Evolutionary conservation across 192 early-diverging fungal species (phyloP).

Genomic region (Bifiguratus adelaidae): DNA sequence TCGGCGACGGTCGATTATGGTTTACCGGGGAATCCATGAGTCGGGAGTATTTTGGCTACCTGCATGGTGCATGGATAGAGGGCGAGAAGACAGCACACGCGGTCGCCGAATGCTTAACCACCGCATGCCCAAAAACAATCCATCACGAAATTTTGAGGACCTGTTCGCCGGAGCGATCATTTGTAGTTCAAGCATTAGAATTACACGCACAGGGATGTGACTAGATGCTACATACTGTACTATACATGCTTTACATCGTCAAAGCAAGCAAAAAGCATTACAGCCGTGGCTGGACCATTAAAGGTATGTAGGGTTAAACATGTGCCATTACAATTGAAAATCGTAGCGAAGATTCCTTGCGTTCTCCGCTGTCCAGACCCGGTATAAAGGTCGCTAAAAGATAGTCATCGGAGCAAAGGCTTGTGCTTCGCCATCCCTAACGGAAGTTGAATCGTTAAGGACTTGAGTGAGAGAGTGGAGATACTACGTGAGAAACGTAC

Average conservation of each 20-base stretch:
- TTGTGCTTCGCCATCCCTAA: slow-evolving; percentile 26
- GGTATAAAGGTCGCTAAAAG: not conserved
- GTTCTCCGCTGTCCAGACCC: not conserved
- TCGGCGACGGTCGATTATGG: slow-evolving; percentile 19
- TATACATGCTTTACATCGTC: too few relatives aligned
- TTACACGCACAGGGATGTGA: too few relatives aligned
- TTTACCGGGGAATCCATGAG: slow-evolving; percentile 28
- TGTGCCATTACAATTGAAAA: slow-evolving; percentile 28
- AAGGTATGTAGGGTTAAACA: too few relatives aligned
- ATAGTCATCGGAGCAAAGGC: slow-evolving; percentile 12
- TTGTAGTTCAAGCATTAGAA: too few relatives aligned
- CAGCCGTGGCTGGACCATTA: too few relatives aligned
- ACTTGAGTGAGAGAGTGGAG: too few relatives aligned
- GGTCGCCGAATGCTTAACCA: slow-evolving; percentile 12
- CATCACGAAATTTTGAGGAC: too few relatives aligned
- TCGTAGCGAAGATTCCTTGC: slow-evolving; percentile 5
- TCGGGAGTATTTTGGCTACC: slow-evolving; percentile 17
- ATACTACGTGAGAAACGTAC: slow-evolving; percentile 17
- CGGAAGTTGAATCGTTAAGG: not conserved
- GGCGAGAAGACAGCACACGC: slow-evolving; percentile 6
- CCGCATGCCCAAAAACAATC: too few relatives aligned
- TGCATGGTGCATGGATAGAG: slow-evolving; percentile 28
- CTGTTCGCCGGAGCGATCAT: too few relatives aligned
- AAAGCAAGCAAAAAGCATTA: too few relatives aligned
- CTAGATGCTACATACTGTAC: too few relatives aligned